phyloP scores from a whole-genome alignment of 225 moss, liverwort and hornwort genomes.

The Sphagnum tenellum region DNA sequence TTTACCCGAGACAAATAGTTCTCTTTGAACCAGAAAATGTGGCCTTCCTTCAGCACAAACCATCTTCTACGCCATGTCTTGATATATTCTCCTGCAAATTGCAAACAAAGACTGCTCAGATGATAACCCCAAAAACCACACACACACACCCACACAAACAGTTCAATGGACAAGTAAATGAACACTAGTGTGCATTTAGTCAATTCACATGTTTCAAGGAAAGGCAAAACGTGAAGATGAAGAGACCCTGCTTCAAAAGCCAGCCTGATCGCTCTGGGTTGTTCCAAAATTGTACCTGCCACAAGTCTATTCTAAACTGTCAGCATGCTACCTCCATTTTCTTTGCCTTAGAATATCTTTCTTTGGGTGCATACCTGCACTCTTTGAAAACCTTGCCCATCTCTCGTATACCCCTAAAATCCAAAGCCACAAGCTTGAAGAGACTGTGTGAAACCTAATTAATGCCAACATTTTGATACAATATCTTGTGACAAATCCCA shows the following conservation, averaged over 20 bases:
- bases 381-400: not conserved
- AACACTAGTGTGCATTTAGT: not conserved
- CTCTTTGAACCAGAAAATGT: conserved; percentile 97
- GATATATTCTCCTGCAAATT: conserved; percentile 53
- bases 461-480: too few relatives aligned
- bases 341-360: not conserved
- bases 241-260: conserved; percentile 82
- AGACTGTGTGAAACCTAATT: too few relatives aligned
- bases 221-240: not conserved
- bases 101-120: not conserved
- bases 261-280: conserved; percentile 77
- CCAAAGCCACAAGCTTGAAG: too few relatives aligned
- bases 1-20: conserved; percentile 38
- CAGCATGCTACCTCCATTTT: not conserved
- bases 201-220: not conserved
- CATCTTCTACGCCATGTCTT: conserved; percentile 86
- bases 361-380: not conserved
- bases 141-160: not conserved
- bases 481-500: too few relatives aligned
- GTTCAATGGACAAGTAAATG: too few relatives aligned
- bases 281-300: conserved; percentile 73
- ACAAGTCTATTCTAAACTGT: not conserved
- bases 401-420: too few relatives aligned
- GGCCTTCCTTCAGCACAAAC: conserved; percentile 93
- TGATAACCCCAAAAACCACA: not conserved